Conservation (phyloP, 192 early-diverging fungal genomes). For the Backusella australiensis region DNA sequence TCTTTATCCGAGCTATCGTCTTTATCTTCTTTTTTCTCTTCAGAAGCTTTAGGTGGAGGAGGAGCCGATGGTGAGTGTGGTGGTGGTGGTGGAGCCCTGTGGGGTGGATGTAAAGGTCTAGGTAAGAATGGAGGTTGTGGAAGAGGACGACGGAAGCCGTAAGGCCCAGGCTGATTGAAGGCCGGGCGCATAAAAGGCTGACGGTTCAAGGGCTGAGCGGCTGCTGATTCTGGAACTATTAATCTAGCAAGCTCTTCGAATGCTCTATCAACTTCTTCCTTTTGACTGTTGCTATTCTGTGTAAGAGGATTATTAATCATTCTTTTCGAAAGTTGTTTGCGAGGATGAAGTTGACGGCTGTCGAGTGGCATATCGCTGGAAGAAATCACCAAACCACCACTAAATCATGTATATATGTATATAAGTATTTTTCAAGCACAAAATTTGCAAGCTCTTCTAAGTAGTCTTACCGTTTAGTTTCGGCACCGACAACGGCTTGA, state of each 20-base stretch:
- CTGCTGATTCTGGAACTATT: neutral
- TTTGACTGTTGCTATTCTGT: neutral
- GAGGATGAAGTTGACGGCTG: neutral
- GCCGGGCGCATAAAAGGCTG: neutral
- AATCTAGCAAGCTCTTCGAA: neutral
- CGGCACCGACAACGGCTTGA: neutral
- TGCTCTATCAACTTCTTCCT: neutral
- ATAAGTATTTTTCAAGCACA: neutral
- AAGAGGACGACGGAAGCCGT: neutral
- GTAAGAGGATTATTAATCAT: neutral
- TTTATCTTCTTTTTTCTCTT: neutral
- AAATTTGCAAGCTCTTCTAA: neutral
- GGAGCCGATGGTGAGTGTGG: neutral
- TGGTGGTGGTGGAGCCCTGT: neutral
- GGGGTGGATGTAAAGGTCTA: neutral
- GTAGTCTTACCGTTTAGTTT: neutral
- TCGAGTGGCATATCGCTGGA: neutral
- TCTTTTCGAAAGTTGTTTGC: neutral
- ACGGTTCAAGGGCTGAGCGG: neutral
- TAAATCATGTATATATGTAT: neutral
- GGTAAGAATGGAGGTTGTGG: neutral
- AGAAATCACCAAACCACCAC: neutral
- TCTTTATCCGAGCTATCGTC: neutral
- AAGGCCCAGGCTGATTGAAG: neutral
- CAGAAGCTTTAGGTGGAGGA: conserved; percentile 2